Base-by-base conservation (phyloP, 2,329 filamentous ascomycete species). In the Aspergillus chevalieri region DNA sequence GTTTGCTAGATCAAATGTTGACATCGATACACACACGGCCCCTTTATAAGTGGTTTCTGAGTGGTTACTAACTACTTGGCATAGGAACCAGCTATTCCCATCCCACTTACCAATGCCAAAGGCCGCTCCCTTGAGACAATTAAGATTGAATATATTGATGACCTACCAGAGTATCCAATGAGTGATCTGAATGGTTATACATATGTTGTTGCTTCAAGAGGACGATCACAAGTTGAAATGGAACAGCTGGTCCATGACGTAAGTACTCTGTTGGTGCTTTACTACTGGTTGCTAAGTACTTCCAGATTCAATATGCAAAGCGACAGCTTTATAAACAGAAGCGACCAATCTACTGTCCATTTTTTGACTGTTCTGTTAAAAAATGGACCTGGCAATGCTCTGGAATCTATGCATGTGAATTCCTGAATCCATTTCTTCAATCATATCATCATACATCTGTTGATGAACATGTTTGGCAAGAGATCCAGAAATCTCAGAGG, bases 211-310 rank as follows among this genome's bases (percentile, higher is more conserved):
- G 43, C 19, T 28, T 28, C 43, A 7, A 19, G 43, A 44, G 21
- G 43, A 44, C 24, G 24, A 7, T 28, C 43, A 44, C 43, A 44
- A 22, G 14, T 15, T 44, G 26, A 44, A 44, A 30, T 30, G 24
- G 43, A 44, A 22, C 43, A 44, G n/a, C 7, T 44, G 4, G 24
- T 28, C 7, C 24, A 44, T 26, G 43, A 44, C 4, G 43, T 45
- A 51, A 51, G 15, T 36, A 44, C n/a, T n/a, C n/a, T n/a, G n/a
- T n/a, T n/a, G 47, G 3, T 44, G 26, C 22, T 49, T 36, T 10
- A 12, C 7, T 28, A 44, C 19, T 44, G 22, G 21, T 33, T 19
- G 26, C 15, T 28, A 44, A 44, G 19, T 44, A 22, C n/a, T 12
- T 44, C 6, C 30, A 44, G 43, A 33, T 44, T 44, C 24, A 44